A percentile compares a stretch with the other conserved stretches of the same genome.
phyloP scores from a whole-genome alignment of 768 basidiomycete genomes.

The Tricholoma sp. region DNA sequence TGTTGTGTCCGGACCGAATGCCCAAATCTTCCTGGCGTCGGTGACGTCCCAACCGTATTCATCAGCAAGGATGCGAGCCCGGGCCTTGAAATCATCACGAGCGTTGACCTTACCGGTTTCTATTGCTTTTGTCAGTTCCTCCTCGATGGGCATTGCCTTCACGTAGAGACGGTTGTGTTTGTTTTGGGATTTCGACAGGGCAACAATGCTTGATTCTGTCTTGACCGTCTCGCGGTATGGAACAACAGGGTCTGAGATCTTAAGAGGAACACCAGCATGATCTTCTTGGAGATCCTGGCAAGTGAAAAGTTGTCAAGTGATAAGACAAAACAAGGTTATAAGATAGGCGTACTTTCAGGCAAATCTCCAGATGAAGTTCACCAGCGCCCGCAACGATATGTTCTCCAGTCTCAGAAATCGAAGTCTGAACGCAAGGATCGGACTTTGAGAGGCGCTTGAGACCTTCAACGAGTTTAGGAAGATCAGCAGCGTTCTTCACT shows the following conservation, averaged over 20 bases:
- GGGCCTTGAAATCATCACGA: conserved; percentile 97
- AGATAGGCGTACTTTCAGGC: conserved; percentile 73
- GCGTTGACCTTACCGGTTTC: conserved; percentile 80
- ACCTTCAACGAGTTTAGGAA: conserved; percentile 99
- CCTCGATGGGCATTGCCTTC: conserved; percentile 90
- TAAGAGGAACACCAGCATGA: conserved; percentile 98
- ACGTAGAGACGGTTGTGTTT: conserved; percentile 99
- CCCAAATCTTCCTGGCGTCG: conserved; percentile 99
- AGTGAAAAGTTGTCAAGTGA: not conserved
- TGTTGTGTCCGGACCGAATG: conserved; percentile 97
- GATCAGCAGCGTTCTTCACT: conserved; percentile 98
- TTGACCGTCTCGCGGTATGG: conserved; percentile 97
- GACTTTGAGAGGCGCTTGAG: conserved; percentile 99
- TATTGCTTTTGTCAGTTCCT: conserved; percentile 91
- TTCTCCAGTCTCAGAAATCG: conserved; percentile 88
- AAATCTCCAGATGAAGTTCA: conserved; percentile 99
- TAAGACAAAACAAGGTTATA: too few species aligned
- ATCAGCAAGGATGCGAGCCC: conserved; percentile 94
- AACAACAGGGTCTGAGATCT: conserved; percentile 97
- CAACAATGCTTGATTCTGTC: conserved; percentile 91
- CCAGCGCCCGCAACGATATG: conserved; percentile 99
- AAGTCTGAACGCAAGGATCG: conserved; percentile 97
- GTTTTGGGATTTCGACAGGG: conserved; percentile 99
- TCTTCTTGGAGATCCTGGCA: conserved; percentile 95
- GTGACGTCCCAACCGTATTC: conserved; percentile 99